Conservation (phyloP, 148 eudicot genomes). For the Polygonum maritimum region DNA sequence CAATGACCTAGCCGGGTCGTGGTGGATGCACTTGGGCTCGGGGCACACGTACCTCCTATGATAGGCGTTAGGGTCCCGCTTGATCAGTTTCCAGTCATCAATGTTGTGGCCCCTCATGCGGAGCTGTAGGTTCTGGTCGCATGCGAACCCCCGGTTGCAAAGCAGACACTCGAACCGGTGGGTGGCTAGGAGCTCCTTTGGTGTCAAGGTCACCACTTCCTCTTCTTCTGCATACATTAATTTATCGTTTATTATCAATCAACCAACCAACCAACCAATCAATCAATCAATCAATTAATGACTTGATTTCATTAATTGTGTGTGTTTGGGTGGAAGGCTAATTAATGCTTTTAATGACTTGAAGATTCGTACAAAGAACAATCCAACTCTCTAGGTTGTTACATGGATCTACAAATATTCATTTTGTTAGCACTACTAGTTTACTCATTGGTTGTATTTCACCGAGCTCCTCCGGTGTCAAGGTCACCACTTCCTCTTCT, state of each 20-base stretch:
- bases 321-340: no score
- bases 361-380: neutral
- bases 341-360: neutral
- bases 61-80: neutral
- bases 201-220: neutral
- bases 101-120: neutral
- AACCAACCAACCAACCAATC: no score
- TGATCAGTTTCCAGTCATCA: neutral
- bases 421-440: no score
- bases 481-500: neutral
- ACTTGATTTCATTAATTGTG: no score
- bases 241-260: no score
- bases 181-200: neutral
- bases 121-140: neutral
- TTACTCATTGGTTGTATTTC: no score
- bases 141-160: neutral
- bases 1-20: neutral
- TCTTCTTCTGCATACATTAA: neutral
- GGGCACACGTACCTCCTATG: neutral
- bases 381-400: no score
- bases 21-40: neutral
- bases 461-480: neutral
- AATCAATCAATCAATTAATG: no score
- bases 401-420: no score
- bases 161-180: neutral